A percentile compares a stretch with the other conserved stretches of the same genome.
These are phyloP conservation scores for Geotrichum fermentans DNA, from an alignment of 1,139 yeast genomes.

Conservation along the genomic window DNA sequence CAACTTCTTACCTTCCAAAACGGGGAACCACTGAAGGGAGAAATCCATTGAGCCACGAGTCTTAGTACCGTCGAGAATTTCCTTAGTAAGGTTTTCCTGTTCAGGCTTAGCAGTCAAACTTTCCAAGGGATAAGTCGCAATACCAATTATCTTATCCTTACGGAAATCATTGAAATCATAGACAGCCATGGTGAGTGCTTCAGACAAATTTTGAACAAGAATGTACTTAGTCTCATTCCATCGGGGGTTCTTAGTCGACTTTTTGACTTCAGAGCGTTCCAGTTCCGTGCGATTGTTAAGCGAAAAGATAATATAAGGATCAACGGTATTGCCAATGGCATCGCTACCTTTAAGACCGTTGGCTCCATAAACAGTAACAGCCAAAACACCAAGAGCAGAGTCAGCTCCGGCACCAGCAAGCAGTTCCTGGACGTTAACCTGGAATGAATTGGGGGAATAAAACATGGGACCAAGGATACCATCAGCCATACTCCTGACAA, in stretches of 20 bases:
- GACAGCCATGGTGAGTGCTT: slow-evolving; percentile 66
- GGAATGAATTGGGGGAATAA: slow-evolving; percentile 85
- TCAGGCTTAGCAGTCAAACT: slow-evolving; percentile 51
- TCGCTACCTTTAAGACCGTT: slow-evolving; percentile 63
- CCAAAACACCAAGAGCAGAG: slow-evolving; percentile 82
- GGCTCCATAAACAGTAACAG: slow-evolving; percentile 63
- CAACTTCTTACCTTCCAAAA: slow-evolving; percentile 65
- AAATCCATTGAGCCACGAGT: slow-evolving; percentile 70
- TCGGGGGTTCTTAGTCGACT: slow-evolving; percentile 62
- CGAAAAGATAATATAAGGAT: slow-evolving; percentile 73
- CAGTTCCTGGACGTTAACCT: slow-evolving; percentile 84
- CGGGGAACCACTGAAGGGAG: slow-evolving; percentile 73
- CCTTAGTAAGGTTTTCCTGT: slow-evolving; percentile 49
- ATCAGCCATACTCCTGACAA: slow-evolving; percentile 77
- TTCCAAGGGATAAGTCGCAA: slow-evolving; percentile 70
- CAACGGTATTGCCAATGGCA: slow-evolving; percentile 69
- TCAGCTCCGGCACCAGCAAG: slow-evolving; percentile 77
- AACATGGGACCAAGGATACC: slow-evolving; percentile 85
- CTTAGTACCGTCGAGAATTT: slow-evolving; percentile 69
- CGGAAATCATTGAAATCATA: slow-evolving; percentile 73
- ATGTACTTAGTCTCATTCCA: slow-evolving; percentile 80
- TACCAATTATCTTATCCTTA: slow-evolving; percentile 78
- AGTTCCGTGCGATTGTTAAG: slow-evolving; percentile 45
- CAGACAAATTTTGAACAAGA: slow-evolving; percentile 70
- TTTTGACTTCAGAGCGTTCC: slow-evolving; percentile 62